Conservation (phyloP, 495 filamentous ascomycete genomes). For the Lasiosphaeria miniovina region DNA sequence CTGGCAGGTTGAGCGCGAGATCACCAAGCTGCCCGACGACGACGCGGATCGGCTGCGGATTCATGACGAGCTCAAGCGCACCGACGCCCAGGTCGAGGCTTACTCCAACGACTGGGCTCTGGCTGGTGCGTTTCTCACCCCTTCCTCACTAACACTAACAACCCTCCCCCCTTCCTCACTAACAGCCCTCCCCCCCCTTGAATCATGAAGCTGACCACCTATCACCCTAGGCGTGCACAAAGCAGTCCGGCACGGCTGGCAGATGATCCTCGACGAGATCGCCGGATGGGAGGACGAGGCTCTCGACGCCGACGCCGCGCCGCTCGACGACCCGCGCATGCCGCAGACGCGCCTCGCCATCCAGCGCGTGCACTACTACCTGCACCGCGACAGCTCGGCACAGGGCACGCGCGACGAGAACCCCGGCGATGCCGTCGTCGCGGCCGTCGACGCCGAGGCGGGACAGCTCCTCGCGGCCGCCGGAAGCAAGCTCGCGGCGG, state of each 20-base stretch:
- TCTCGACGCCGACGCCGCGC: neutral
- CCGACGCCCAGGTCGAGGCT: constrained; percentile 5
- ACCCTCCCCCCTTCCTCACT: neutral
- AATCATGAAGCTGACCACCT: neutral
- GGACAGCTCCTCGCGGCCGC: constrained; percentile 2
- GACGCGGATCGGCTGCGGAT: constrained; percentile 8
- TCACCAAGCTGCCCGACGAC: constrained; percentile 5
- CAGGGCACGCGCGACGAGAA: constrained; percentile 12
- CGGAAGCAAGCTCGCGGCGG: constrained; percentile 3
- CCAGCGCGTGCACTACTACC: constrained; percentile 6
- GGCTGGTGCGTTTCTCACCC: neutral
- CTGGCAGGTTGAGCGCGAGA: constrained; percentile 7
- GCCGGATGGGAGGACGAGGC: constrained; percentile 9
- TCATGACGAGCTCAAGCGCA: constrained; percentile 3
- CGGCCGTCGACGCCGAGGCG: constrained; percentile 1
- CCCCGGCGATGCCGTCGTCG: constrained; percentile 2
- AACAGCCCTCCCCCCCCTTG: neutral
- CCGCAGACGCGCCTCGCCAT: constrained; percentile 11
- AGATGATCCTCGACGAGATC: neutral
- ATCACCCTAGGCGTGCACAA: constrained; percentile 1
- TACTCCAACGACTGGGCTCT: constrained; percentile 7
- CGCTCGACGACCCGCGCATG: constrained; percentile 8
- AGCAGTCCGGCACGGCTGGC: neutral
- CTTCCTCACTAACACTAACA: neutral
- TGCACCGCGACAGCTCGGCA: constrained; percentile 5